These are phyloP conservation scores for Kluyveromyces sp. DNA, from an alignment of 1,139 yeast species.

Conservation along the genomic window DNA sequence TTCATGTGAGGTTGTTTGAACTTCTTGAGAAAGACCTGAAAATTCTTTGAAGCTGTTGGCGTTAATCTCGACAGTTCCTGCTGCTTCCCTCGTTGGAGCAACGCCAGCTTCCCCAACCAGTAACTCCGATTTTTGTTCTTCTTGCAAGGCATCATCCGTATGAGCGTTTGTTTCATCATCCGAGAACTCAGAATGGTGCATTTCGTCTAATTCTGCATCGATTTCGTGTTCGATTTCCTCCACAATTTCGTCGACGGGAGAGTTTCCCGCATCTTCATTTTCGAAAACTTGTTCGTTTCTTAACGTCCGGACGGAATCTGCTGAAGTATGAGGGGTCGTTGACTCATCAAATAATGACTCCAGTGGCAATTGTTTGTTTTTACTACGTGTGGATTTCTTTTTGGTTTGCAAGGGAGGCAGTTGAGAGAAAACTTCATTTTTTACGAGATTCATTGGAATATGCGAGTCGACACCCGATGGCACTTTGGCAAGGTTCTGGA, in stretches of 20 bases:
- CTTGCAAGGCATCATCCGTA: no score
- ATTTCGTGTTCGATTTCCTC: conserved; percentile 9
- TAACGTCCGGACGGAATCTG: background rate
- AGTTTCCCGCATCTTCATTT: background rate
- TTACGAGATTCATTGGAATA: background rate
- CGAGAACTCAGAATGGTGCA: conserved; percentile 3
- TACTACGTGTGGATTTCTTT: background rate
- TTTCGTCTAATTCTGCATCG: conserved; percentile 5
- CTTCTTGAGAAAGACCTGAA: background rate
- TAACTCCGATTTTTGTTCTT: no score
- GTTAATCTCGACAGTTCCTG: no score
- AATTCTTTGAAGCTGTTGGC: no score
- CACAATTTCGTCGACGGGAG: conserved; percentile 5
- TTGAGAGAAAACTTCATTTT: background rate
- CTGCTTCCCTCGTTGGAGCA: no score
- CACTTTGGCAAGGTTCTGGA: background rate
- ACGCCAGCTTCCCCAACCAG: no score
- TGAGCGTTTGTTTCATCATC: background rate
- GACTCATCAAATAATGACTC: conserved; percentile 3
- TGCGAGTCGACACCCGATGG: background rate
- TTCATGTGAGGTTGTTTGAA: background rate
- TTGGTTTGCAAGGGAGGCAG: background rate
- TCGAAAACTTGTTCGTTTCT: background rate
- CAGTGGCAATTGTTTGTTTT: background rate
- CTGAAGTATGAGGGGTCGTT: background rate